These are phyloP conservation scores for Cantharellus anzutake DNA, from an alignment of 768 basidiomycete genomes.

Conservation along the genomic window DNA sequence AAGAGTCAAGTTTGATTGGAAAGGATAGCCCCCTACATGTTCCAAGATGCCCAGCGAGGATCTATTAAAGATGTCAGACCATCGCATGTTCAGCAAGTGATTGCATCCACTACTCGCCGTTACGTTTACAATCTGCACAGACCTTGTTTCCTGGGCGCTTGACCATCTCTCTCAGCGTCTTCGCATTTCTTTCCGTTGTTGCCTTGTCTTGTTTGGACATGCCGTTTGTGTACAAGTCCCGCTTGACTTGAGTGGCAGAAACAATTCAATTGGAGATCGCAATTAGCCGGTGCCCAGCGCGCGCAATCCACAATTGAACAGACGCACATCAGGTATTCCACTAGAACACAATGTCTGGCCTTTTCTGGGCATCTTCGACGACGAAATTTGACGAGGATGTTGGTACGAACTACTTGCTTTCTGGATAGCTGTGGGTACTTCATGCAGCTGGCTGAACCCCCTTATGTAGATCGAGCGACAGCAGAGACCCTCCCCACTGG, in stretches of 20 bases:
- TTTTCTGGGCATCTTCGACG: neutral
- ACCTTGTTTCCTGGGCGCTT: conserved; percentile 82
- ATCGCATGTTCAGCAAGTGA: neutral
- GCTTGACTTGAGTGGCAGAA: too few relatives aligned
- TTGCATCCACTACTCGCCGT: conserved; percentile 38
- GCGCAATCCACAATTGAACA: neutral
- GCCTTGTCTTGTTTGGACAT: conserved; percentile 50
- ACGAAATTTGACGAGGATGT: neutral
- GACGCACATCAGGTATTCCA: neutral
- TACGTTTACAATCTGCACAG: conserved; percentile 93
- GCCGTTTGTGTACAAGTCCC: neutral
- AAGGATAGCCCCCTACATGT: conserved; percentile 36
- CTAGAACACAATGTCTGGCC: neutral
- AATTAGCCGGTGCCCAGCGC: neutral
- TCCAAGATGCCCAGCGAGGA: conserved; percentile 97
- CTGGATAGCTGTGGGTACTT: neutral
- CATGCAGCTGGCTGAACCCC: neutral
- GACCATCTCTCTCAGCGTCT: conserved; percentile 67
- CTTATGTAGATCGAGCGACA: conserved; percentile 66
- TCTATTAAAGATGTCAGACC: conserved; percentile 28
- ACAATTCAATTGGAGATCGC: neutral
- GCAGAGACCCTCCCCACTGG: conserved; percentile 72
- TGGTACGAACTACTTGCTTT: neutral
- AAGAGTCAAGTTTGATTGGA: neutral
- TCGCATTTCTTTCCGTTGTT: conserved; percentile 61